phyloP scores from a whole-genome alignment of 1,284 basidiomycete genomes.

The Leccinum solheimii region DNA sequence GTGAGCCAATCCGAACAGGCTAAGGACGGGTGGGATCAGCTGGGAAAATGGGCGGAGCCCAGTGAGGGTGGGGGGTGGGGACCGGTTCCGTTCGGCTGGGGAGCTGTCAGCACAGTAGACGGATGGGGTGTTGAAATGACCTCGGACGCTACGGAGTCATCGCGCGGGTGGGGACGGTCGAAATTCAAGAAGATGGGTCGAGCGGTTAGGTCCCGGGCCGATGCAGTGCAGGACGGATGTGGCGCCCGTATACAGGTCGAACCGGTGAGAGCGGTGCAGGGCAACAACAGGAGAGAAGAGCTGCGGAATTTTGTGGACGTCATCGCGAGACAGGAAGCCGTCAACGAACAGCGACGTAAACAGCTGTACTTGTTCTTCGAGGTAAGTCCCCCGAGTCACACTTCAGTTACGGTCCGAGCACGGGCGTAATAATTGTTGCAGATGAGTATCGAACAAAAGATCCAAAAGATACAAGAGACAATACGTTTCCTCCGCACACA shows the following conservation, averaged over 20 bases:
- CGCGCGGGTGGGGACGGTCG: slow-evolving; percentile 21
- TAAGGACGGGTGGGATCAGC: slow-evolving; percentile 13
- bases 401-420: not conserved
- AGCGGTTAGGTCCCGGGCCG: not conserved
- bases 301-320: slow-evolving; percentile 47
- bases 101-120: not conserved
- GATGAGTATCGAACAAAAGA: slow-evolving; percentile 56
- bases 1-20: slow-evolving; percentile 5
- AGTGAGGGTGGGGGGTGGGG: not conserved
- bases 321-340: slow-evolving; percentile 44
- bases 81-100: slow-evolving; percentile 10
- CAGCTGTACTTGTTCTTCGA: slow-evolving; percentile 53
- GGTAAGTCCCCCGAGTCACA: slow-evolving; percentile 36
- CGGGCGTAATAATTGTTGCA: slow-evolving; percentile 21
- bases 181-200: not conserved
- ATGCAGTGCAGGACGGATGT: slow-evolving; percentile 7
- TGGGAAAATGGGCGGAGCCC: not conserved
- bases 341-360: slow-evolving; percentile 39
- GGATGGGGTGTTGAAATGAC: slow-evolving; percentile 20
- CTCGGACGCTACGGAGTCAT: slow-evolving; percentile 28
- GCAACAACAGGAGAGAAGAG: slow-evolving; percentile 5
- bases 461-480: slow-evolving; percentile 38
- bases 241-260: not conserved
- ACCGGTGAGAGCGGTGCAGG: slow-evolving; percentile 3
- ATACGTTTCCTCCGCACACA: slow-evolving; percentile 29